Base-by-base conservation (phyloP, 2,329 filamentous ascomycete genomes). In the Hansfordia pulvinata region DNA sequence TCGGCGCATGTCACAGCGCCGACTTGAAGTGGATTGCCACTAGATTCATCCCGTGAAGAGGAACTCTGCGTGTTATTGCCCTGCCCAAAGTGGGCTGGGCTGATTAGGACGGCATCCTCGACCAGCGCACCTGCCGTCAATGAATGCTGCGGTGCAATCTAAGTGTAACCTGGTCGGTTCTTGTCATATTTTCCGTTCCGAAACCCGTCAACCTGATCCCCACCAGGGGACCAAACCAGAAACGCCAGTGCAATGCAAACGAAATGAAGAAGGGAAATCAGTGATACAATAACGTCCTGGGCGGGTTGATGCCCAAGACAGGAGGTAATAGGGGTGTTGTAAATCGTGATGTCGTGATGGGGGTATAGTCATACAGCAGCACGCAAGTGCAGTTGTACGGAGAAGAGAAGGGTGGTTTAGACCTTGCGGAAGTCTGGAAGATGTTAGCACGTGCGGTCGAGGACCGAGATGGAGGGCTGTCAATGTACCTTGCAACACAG, bases 401-500 rank as follows among this genome's bases (percentile, higher is more conserved):
- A 34, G 29, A 36, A 30, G 17, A 26, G 18, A 18, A 9, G 28
- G 19, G 26, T 33, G 27, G 18, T 38, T 46, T 60, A 70, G 37
- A 69, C 58, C 51, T 70, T 70, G 43, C 65, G 64, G 56, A 70
- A 70, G 50, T 70, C 65, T 67, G 14, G 1, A 18, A 1, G 0
- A 8, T 3, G 10, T 35, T 31, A 37, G 28, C 24, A 21, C 28
- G 12, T 15, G 11, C 11, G 23, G 7, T 8, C 2, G 6, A 3
- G 6, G 3, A 16, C 8, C 11, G 9, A 14, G 17, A 2, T 11
- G 10, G 13, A 13, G 9, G 6, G 2, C 4, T 4, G 6, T 16
- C 3, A 37, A 57, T 64, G 42, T 60, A 85, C 80, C 81, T 65
- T 85, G 82, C 49, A 93, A 64, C 61, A 93, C 86, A 52, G 86